Evolutionary conservation across 1,284 basidiomycete species (phyloP).

Genomic region (Papiliotrema fonsecae): DNA sequence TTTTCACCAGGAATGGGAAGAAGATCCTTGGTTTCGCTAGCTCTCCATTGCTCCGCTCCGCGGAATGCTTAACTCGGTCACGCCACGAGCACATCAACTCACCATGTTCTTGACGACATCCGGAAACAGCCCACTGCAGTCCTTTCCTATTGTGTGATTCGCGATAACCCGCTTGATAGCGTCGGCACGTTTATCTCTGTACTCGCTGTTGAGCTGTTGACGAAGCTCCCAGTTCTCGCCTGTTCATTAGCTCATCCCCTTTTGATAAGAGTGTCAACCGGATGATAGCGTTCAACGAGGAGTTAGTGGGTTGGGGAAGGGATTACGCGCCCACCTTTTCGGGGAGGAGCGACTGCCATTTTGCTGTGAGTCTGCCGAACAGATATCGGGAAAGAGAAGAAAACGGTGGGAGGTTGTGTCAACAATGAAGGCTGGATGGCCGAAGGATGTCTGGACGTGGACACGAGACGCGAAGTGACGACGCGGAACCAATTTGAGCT

Average conservation of each 20-base stretch:
- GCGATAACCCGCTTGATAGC: slow-evolving; percentile 96
- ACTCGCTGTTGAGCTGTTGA: slow-evolving; percentile 92
- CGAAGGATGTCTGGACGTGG: too few relatives aligned
- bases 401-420: too few relatives aligned
- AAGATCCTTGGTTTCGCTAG: too few relatives aligned
- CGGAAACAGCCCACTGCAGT: slow-evolving; percentile 92
- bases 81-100: slow-evolving; percentile 14
- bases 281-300: too few relatives aligned
- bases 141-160: slow-evolving; percentile 94
- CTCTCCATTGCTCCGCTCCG: too few relatives aligned
- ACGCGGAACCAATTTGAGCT: too few relatives aligned
- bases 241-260: slow-evolving; percentile 14
- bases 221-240: slow-evolving; percentile 93
- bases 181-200: slow-evolving; percentile 92
- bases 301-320: too few relatives aligned
- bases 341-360: slow-evolving; percentile 29
- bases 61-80: not conserved
- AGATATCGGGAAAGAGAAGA: too few relatives aligned
- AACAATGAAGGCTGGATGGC: too few relatives aligned
- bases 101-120: slow-evolving; percentile 98
- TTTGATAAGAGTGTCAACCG: too few relatives aligned
- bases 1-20: too few relatives aligned
- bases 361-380: slow-evolving; percentile 2
- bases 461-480: too few relatives aligned
- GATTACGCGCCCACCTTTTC: slow-evolving; percentile 23